A percentile compares a stretch with the other conserved stretches of the same genome.
These are phyloP conservation scores for Blastocladiella emersonii DNA, from an alignment of 371 early-diverging fungal species.

Conservation along the genomic window DNA sequence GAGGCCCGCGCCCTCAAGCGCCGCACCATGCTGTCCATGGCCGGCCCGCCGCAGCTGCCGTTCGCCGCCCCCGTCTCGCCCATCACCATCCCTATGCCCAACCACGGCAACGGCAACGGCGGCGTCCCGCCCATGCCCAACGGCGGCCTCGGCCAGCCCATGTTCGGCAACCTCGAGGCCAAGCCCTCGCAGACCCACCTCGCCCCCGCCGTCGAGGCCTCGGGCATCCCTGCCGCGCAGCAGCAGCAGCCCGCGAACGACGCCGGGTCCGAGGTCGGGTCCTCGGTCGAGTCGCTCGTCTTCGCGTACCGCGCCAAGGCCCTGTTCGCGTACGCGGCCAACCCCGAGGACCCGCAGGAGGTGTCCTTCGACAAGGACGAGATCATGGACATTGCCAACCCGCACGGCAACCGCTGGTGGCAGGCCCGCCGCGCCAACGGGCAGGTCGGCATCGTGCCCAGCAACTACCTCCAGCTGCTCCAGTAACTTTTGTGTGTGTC, in stretches of 20 bases:
- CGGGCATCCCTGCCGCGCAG: too few species aligned
- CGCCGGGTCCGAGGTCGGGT: neutral
- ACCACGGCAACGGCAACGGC: neutral
- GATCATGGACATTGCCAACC: neutral
- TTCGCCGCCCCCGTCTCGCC: neutral
- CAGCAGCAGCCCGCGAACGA: neutral
- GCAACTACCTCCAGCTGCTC: slow-evolving; percentile 5
- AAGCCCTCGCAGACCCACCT: neutral
- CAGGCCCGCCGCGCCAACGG: neutral
- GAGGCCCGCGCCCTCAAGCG: neutral
- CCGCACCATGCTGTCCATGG: neutral
- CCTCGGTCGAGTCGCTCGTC: neutral
- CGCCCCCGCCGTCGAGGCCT: neutral
- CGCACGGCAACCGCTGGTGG: slow-evolving; percentile 3
- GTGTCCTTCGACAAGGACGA: neutral
- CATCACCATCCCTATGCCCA: neutral
- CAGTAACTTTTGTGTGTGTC: too few species aligned
- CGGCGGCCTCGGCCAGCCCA: neutral
- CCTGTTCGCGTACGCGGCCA: neutral
- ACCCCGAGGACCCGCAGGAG: neutral
- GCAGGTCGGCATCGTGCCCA: neutral
- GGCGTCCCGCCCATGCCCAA: neutral
- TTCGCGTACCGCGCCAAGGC: neutral
- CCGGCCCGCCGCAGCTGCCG: neutral
- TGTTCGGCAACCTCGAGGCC: neutral